Base-by-base conservation (phyloP, 2,329 filamentous ascomycete species). In the Coniochaeta prunicola region DNA sequence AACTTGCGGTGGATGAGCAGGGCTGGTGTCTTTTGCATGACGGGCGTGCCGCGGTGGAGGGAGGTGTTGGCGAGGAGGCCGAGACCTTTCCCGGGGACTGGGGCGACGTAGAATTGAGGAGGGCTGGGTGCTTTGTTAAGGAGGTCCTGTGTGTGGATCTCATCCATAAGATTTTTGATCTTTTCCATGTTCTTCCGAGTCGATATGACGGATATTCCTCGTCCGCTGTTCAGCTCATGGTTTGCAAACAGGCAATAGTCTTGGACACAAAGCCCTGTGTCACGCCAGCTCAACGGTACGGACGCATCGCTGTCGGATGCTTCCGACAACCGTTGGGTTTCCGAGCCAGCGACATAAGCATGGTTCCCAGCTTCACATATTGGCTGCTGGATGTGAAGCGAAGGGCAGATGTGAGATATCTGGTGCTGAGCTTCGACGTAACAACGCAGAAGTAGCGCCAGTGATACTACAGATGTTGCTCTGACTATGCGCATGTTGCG, bases 41-140 rank as follows among this genome's bases (percentile, higher is more conserved):
- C 58, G 10, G 61, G 59, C 58, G 72, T 71, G 15, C 71, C 71
- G n/a, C 63, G 66, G 15, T 34, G 57, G 19, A 74, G 70, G 2
- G 63, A 64, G 15, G 65, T 58, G 56, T 66, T 68, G 17, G 72
- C 71, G 13, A 71, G 58, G 38, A 73, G 58, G 0, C 72, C 72
- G 5, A 66, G 57, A 0, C 70, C 72, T 54, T 74, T 73, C 4
- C 68, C 69, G 0, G 63, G 58, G 1, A 73, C 59, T 8, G 67
- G 10, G 17, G 53, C 17, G 24, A 36, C n/a, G 53, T 33, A 17
- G 33, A 33, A 54, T 2, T 15, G 53, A 12, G 45, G 17, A 28
- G 45, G 45, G 5, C 4, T 8, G 2, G 24, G 24, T 4, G 12
- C 59, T 65, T 17, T 38, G 6, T 5, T n/a, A 4, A 17, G 5